A percentile compares a stretch with the other conserved stretches of the same genome.
Evolutionary conservation across 2,329 filamentous ascomycete genomes (phyloP).

Genomic region (Zymoseptoria passerinii): DNA sequence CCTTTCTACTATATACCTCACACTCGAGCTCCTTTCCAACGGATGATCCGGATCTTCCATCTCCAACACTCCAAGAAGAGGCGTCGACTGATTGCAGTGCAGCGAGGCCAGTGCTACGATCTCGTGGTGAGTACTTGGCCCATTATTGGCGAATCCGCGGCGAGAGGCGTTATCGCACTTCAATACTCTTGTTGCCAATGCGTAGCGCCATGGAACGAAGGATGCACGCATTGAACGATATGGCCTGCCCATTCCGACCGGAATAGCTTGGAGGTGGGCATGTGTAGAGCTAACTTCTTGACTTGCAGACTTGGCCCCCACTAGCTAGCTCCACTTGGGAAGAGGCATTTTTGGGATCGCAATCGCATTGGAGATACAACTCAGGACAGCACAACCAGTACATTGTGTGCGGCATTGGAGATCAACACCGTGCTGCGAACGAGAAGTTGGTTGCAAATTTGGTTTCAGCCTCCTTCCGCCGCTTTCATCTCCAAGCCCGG

Average conservation of each 20-base stretch:
- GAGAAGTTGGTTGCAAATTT: not conserved
- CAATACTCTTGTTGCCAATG: not conserved
- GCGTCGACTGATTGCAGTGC: not conserved
- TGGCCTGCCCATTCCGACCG: not conserved
- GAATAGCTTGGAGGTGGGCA: not conserved
- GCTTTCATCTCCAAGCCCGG: not conserved
- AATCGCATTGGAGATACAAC: too few species aligned
- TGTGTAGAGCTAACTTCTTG: not conserved
- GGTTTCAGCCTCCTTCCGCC: not conserved
- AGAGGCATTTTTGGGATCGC: not conserved
- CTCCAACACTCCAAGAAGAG: not conserved
- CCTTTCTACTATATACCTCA: not conserved
- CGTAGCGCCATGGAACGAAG: not conserved
- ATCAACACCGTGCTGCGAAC: not conserved
- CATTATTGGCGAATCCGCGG: not conserved
- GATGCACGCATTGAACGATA: not conserved
- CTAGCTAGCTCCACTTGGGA: not conserved
- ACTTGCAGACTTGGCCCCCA: not conserved
- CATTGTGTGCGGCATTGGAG: not conserved
- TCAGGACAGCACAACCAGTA: too few species aligned
- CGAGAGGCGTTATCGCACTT: not conserved
- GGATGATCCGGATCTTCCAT: not conserved
- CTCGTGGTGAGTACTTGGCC: not conserved
- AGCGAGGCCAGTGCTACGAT: not conserved
- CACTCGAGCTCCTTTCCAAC: not conserved